Conservation (phyloP, 805 yeast species). For the Sungouiozyma intestinalis region DNA sequence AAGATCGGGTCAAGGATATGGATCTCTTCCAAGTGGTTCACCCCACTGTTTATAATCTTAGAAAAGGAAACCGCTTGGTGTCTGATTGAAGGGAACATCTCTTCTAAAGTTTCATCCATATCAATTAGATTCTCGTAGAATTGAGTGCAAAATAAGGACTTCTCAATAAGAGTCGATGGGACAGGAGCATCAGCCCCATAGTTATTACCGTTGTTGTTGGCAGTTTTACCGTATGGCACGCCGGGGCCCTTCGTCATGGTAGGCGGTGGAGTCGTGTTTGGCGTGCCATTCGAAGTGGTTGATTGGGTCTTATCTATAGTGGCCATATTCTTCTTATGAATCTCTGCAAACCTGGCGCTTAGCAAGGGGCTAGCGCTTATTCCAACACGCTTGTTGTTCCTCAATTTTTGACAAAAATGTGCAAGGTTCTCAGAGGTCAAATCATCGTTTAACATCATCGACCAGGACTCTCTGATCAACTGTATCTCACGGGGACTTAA, state of each 20-base stretch:
- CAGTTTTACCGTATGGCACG: background rate
- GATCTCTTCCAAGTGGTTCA: conserved; percentile 52
- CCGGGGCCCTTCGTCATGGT: background rate
- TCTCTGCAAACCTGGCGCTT: background rate
- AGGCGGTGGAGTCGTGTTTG: background rate
- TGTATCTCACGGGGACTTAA: conserved; percentile 26
- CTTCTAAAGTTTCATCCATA: conserved; percentile 51
- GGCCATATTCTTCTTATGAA: background rate
- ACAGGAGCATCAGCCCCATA: background rate
- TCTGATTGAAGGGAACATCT: conserved; percentile 58
- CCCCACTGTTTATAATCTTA: conserved; percentile 61
- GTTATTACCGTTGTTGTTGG: background rate
- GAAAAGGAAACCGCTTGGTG: conserved; percentile 78
- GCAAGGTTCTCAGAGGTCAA: background rate
- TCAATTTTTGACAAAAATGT: conserved; percentile 4
- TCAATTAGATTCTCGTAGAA: conserved; percentile 59
- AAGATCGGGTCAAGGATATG: conserved; percentile 48
- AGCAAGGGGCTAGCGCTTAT: background rate
- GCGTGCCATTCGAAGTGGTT: background rate
- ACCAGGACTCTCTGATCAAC: conserved; percentile 32
- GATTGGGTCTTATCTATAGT: background rate
- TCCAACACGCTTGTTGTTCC: background rate
- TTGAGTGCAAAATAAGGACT: conserved; percentile 64
- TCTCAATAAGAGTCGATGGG: conserved; percentile 14
- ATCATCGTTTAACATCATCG: conserved; percentile 30